A percentile compares a stretch with the other conserved stretches of the same genome.
Evolutionary conservation across 352 stramenopile genomes (phyloP).

Genomic region (Aphanomyces cochlioides): DNA sequence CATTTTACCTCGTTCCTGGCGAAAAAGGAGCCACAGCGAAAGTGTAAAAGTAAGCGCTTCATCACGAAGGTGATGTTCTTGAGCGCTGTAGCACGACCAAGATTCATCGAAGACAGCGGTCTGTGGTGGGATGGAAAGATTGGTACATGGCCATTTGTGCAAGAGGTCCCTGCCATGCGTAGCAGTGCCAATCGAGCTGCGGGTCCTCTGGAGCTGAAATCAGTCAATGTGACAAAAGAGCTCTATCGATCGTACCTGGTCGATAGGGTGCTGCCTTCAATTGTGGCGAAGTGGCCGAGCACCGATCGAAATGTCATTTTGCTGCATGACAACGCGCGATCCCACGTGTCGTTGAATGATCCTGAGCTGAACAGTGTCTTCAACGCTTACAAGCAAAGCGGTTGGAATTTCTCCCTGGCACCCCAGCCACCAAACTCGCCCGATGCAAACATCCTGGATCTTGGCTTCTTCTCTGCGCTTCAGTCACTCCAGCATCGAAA

Average conservation of each 20-base stretch:
- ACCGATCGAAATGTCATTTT: background rate
- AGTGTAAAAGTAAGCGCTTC: too few relatives aligned
- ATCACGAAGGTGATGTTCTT: too few relatives aligned
- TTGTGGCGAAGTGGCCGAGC: background rate
- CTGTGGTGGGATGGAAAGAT: too few relatives aligned
- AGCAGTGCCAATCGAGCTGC: slow-evolving; percentile 28
- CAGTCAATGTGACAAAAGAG: background rate
- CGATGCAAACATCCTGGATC: background rate
- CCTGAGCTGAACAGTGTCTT: background rate
- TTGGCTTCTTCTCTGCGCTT: background rate
- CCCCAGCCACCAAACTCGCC: background rate
- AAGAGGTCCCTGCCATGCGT: slow-evolving; percentile 27
- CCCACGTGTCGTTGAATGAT: background rate
- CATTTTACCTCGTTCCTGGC: too few relatives aligned
- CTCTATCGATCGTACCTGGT: background rate
- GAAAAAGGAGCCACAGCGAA: slow-evolving; percentile 17
- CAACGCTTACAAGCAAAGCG: background rate
- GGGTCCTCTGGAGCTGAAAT: slow-evolving; percentile 14
- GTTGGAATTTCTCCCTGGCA: too few relatives aligned
- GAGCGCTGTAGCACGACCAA: too few relatives aligned
- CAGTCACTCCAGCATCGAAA: too few relatives aligned
- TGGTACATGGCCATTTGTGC: slow-evolving; percentile 40
- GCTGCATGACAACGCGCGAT: background rate
- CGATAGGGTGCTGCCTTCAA: background rate
- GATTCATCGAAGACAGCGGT: slow-evolving; percentile 39